A percentile compares a stretch with the other conserved stretches of the same genome.
phyloP scores from a whole-genome alignment of 2,329 filamentous ascomycete genomes.

The Paramyrothecium roridum region DNA sequence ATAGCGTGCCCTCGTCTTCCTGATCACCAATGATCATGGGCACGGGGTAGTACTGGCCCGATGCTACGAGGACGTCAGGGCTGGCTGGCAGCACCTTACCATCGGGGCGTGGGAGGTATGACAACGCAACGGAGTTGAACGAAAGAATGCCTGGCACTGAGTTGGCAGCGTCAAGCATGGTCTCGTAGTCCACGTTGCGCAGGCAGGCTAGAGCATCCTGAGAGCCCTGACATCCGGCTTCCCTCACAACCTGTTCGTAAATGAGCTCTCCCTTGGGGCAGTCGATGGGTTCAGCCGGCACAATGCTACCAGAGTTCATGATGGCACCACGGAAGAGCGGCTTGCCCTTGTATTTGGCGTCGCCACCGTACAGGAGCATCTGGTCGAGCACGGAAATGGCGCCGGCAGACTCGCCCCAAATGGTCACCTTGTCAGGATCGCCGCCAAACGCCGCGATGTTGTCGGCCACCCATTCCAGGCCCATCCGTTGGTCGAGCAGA shows the following conservation, averaged over 20 bases:
- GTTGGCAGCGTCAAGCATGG: constrained; percentile 63
- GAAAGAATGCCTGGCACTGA: constrained; percentile 66
- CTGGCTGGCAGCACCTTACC: constrained; percentile 58
- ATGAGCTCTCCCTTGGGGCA: constrained; percentile 60
- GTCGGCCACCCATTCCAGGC: constrained; percentile 72
- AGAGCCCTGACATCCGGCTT: constrained; percentile 58
- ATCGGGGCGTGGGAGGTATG: constrained; percentile 73
- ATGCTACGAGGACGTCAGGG: constrained; percentile 53
- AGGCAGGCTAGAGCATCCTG: constrained; percentile 64
- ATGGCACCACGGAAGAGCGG: constrained; percentile 73
- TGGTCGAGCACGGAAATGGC: constrained; percentile 74
- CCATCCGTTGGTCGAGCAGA: constrained; percentile 69
- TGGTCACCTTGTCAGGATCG: constrained; percentile 73
- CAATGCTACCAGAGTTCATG: constrained; percentile 69
- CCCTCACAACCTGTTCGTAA: constrained; percentile 59
- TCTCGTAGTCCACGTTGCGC: constrained; percentile 55
- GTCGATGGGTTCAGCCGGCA: constrained; percentile 63
- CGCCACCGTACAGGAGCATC: constrained; percentile 69
- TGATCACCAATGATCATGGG: constrained; percentile 65
- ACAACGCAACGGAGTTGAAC: constrained; percentile 66
- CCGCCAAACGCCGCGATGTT: constrained; percentile 78
- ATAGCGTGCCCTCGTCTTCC: constrained; percentile 78
- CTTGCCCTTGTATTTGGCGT: constrained; percentile 72
- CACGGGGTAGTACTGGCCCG: constrained; percentile 47
- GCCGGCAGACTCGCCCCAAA: constrained; percentile 73